Base-by-base conservation (phyloP, 352 stramenopile species). In the Globisporangium iwayamae region DNA sequence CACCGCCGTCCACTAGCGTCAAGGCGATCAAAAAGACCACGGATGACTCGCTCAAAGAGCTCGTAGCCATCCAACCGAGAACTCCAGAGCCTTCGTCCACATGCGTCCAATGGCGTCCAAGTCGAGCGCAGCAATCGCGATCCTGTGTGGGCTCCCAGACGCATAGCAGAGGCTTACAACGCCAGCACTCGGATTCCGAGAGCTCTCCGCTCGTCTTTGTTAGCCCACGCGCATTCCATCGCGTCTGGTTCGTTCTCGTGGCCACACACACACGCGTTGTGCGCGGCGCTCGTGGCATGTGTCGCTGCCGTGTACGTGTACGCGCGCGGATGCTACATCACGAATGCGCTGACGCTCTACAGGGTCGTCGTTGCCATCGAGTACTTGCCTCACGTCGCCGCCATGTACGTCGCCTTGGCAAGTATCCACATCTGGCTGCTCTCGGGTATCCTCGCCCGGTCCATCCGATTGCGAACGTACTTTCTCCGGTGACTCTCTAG, bases 241-340 rank as follows among this genome's bases (percentile, higher is more conserved):
- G 39, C 25, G 20, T 22, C 9, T 60, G 20, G 54, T 36, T 48
- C n/a, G 20, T 25, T 13, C 46, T 60, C n/a, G 20, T 60, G 11
- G 20, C 22, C 3, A 28, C 25, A 28, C 25, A 28, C 25, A 28
- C 54, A 60, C 5, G 28, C 20, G 4, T 25, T 60, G 5, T 60
- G 54, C 22, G 54, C 54, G 7, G 36, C 39, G 36, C 50, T 60
- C 34, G 20, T 36, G n/a, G 10, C 16, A 10, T 36, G 38, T 7
- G 53, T 32, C 18, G 30, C 32, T 9, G 22, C 61, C 39, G 30
- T 56, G 3, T 62, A 54, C 11, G 46, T 61, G 11, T 56, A 55
- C 28, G 52, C 36, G 28, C 46, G 16, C 22, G 48, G 13, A 7
- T 36, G 16, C 16, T 46, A 25, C 47, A 58, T 66, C n/a, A 8